A percentile compares a stretch with the other conserved stretches of the same genome.
Evolutionary conservation across 495 filamentous ascomycete species (phyloP).

Genomic region (Aspergillus egyptiacus): DNA sequence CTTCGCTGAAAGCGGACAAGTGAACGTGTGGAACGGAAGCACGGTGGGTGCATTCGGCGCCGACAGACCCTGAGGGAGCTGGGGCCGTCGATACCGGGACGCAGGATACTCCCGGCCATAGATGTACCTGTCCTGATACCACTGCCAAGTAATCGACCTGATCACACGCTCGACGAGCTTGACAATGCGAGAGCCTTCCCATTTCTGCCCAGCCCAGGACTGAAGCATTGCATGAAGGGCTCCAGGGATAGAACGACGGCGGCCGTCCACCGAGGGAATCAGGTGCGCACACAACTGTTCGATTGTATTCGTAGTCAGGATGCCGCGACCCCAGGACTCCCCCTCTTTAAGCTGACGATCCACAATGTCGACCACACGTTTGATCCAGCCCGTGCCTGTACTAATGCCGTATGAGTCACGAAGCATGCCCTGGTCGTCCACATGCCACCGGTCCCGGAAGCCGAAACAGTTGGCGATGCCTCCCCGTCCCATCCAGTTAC

Average conservation of each 20-base stretch:
- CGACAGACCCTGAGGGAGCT: constrained; percentile 65
- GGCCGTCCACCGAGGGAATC: constrained; percentile 27
- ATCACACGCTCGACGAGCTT: constrained; percentile 80
- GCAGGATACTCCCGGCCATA: constrained; percentile 50
- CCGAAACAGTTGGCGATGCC: constrained; percentile 69
- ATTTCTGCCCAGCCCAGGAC: constrained; percentile 68
- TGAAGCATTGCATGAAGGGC: constrained; percentile 45
- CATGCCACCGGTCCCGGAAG: constrained; percentile 86
- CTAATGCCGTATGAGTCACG: constrained; percentile 60
- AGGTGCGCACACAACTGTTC: constrained; percentile 48
- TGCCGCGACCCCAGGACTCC: constrained; percentile 75
- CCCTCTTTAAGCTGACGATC: constrained; percentile 86
- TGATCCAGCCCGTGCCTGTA: constrained; percentile 75
- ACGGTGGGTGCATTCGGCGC: constrained; percentile 91
- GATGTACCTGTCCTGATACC: constrained; percentile 83
- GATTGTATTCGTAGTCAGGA: constrained; percentile 52
- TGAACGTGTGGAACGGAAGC: constrained; percentile 98
- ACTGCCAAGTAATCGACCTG: constrained; percentile 68
- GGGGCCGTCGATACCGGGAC: constrained; percentile 64
- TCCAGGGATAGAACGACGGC: constrained; percentile 22
- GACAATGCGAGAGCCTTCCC: constrained; percentile 87
- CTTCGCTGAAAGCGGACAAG: constrained; percentile 85
- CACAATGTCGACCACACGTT: constrained; percentile 91
- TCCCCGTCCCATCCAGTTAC: constrained; percentile 88
- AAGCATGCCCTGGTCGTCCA: constrained; percentile 80